Conservation (phyloP, 2,329 filamentous ascomycete genomes). For the Camillea tinctor region DNA sequence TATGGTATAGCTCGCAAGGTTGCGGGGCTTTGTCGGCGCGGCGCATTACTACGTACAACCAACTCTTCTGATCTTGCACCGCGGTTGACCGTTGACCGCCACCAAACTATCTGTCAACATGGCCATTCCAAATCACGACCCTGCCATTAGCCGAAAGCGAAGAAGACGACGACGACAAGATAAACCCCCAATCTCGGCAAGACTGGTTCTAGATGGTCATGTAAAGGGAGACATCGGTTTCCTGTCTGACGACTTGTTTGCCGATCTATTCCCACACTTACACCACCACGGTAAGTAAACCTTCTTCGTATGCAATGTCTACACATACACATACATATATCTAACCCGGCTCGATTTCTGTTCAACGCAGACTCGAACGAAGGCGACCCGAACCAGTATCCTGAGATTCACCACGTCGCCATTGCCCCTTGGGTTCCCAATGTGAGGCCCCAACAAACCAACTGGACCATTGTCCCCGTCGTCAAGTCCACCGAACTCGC, state of each 20-base stretch:
- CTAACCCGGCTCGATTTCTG: conserved; percentile 12
- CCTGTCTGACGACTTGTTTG: conserved; percentile 81
- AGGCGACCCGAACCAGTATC: conserved; percentile 29
- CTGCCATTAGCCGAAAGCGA: conserved; percentile 36
- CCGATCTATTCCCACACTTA: conserved; percentile 71
- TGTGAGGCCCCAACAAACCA: conserved; percentile 56
- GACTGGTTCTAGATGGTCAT: conserved; percentile 80
- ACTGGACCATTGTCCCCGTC: conserved; percentile 86
- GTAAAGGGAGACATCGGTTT: conserved; percentile 83
- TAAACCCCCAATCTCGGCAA: conserved; percentile 74
- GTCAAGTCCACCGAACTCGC: conserved; percentile 62
- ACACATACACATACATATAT: neutral
- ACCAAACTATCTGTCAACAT: conserved; percentile 14
- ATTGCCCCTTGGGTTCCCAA: conserved; percentile 71
- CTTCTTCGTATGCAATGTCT: neutral
- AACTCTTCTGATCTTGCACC: conserved; percentile 6
- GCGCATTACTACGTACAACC: conserved; percentile 8
- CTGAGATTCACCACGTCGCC: conserved; percentile 61
- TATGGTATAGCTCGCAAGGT: conserved; percentile 12
- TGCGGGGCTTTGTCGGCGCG: conserved; percentile 20
- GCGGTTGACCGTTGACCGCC: neutral
- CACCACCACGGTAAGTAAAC: conserved; percentile 46
- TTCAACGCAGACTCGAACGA: conserved; percentile 28
- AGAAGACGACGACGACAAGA: conserved; percentile 60
- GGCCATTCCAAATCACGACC: conserved; percentile 16